Conservation (phyloP, 305 asterid genomes). For the Stenogyne calaminthoides region DNA sequence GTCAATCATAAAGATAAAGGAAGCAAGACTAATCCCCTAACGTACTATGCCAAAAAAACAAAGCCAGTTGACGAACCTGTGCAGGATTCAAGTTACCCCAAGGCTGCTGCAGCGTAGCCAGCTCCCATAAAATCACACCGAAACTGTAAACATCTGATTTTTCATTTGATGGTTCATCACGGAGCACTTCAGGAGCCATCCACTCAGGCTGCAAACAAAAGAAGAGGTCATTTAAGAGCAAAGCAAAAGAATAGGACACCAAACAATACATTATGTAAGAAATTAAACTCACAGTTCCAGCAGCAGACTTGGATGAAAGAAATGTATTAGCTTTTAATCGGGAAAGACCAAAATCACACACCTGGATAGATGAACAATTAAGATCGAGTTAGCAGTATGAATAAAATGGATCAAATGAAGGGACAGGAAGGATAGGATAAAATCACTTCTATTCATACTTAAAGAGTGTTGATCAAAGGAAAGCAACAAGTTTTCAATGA, state of each 20-base stretch:
- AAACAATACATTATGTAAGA: slow-evolving; percentile 17
- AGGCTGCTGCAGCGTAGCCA: slow-evolving; percentile 86
- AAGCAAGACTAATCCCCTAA: neutral
- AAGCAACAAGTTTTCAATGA: slow-evolving; percentile 9
- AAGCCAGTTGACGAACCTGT: slow-evolving; percentile 65
- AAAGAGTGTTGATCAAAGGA: slow-evolving; percentile 8
- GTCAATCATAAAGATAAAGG: slow-evolving; percentile 3
- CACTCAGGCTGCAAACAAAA: slow-evolving; percentile 80
- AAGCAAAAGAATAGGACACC: slow-evolving; percentile 24
- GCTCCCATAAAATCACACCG: slow-evolving; percentile 98
- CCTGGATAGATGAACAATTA: slow-evolving; percentile 44
- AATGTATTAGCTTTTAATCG: slow-evolving; percentile 94
- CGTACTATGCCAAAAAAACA: neutral
- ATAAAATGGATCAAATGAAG: slow-evolving; percentile 12
- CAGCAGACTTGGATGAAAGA: slow-evolving; percentile 98
- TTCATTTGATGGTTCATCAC: slow-evolving; percentile 95
- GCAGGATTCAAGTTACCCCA: slow-evolving; percentile 92
- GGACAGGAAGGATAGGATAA: slow-evolving; percentile 9
- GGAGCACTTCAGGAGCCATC: slow-evolving; percentile 99
- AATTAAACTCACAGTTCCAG: slow-evolving; percentile 88
- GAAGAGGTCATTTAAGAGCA: slow-evolving; percentile 13
- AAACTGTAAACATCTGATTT: slow-evolving; percentile 97
- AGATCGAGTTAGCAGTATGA: neutral
- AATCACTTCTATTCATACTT: slow-evolving; percentile 6
- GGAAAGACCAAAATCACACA: slow-evolving; percentile 98